Evolutionary conservation across 768 basidiomycete species (phyloP), one percentile per base, ranked within the genome.

Genomic region (Roridomyces roridus): DNA sequence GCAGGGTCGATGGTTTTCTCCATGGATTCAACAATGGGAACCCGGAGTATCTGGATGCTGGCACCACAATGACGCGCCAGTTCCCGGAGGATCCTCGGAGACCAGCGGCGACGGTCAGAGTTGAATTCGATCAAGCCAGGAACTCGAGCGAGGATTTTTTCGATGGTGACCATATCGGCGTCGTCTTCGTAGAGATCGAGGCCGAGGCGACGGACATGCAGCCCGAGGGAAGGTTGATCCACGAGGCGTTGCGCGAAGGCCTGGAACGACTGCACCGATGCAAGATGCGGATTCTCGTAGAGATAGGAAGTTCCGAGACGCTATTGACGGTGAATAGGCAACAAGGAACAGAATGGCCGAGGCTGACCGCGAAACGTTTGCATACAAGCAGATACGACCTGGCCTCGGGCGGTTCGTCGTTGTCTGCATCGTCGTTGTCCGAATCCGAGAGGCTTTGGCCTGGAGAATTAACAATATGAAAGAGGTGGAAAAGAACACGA

Each of bases 381-480:
- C 40, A 57, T 12, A 48, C 48, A 7, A 45, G 37, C 17, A 57
- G 48, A n/a, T n/a, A n/a, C n/a, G n/a, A n/a, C n/a, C n/a, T n/a
- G n/a, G n/a, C n/a, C n/a, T n/a, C n/a, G n/a, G n/a, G n/a, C n/a
- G n/a, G n/a, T n/a, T n/a, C n/a, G n/a, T n/a, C n/a, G n/a, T n/a
- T n/a, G n/a, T n/a, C n/a, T n/a, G n/a, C n/a, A n/a, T 34, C 7
- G 10, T 34, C 31, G 31, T 31, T 31, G 29, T 31, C 29, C 7
- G 29, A 14, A 31, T 31, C n/a, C n/a, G n/a, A n/a, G n/a, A n/a
- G n/a, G n/a, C n/a, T n/a, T n/a, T n/a, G n/a, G n/a, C n/a, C n/a
- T n/a, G n/a, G n/a, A n/a, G n/a, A n/a, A n/a, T n/a, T n/a, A 31
- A 31, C 14, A 31, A 14, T 34, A 10, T 15, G 7, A 15, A 11